Base-by-base conservation (phyloP, 2,329 filamentous ascomycete species). In the Xenosphaeropsis pyriputrescens region DNA sequence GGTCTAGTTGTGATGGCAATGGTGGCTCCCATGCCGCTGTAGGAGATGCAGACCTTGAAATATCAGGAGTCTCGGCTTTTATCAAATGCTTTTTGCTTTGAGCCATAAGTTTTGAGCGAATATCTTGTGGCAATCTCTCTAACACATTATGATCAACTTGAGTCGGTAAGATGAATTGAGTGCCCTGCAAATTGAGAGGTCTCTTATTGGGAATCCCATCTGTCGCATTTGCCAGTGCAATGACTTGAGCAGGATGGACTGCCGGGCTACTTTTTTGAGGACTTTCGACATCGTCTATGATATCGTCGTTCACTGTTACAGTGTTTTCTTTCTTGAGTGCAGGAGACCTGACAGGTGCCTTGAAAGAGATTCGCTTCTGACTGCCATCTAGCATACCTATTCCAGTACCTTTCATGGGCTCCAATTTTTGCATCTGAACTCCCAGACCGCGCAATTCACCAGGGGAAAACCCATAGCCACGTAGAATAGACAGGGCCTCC, bases 391-490 rank as follows among this genome's bases (percentile, higher is more conserved):
- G 57, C 2, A 65, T 62, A 1, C 62, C 70, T n/a, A 68, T 61
- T 1, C 58, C 50, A 2, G 65, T 62, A 13, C 60, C 52, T 50
- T 84, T 93, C 49, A 91, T 62, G 0, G 81, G 75, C 48, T 95
- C 86, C 4, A 98, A 68, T 56, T 86, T 95, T 12, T 86, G 91
- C 75, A 96, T 82, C 54, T 95, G 89, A 1, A 96, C 72, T 0
- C 91, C 91, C 8, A 98, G 65, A 1, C 91, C 91, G 50, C 91
- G 74, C n/a, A 98, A 67, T 54, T 98, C 91, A 8, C 89, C 91
- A 0, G 91, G 85, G 2, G 81, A 84, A 49, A 96, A 85, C 17
- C 72, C 79, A 55, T 84, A 89, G 2, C 80, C 78, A 38, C 81
- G 78, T 39, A 98, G 60, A 37, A 95, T 81, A 0, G 79, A 78